Percentiles rank a stretch among this genome's conserved stretches.
These are phyloP conservation scores for Globisporangium parvum DNA, from an alignment of 352 stramenopile species.

Conservation along the genomic window DNA sequence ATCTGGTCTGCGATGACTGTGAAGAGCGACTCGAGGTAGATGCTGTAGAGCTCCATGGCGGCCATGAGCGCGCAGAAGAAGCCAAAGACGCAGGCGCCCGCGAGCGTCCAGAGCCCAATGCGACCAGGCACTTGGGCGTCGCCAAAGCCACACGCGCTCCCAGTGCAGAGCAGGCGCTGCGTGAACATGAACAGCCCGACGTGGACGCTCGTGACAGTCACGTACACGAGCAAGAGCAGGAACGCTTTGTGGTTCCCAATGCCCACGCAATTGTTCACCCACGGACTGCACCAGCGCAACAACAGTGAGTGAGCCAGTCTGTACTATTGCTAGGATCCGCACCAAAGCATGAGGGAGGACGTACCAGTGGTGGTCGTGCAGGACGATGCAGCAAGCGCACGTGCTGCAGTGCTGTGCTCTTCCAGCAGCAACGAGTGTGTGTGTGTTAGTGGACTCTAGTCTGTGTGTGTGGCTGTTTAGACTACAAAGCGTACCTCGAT, in stretches of 20 bases:
- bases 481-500: constrained; percentile 31
- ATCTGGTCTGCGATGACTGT: constrained; percentile 51
- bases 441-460: neutral
- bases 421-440: neutral
- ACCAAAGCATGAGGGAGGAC: constrained; percentile 2
- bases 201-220: constrained; percentile 51
- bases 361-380: constrained; percentile 85
- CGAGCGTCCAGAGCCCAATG: constrained; percentile 60
- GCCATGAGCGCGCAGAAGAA: constrained; percentile 77
- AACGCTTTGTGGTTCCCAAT: constrained; percentile 82
- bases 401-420: constrained; percentile 77
- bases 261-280: constrained; percentile 58
- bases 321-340: neutral
- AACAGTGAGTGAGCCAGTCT: neutral
- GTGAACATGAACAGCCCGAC: constrained; percentile 42
- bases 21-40: constrained; percentile 53
- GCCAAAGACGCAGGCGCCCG: constrained; percentile 60
- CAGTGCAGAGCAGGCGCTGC: constrained; percentile 43
- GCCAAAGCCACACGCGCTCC: constrained; percentile 52
- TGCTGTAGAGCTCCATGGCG: constrained; percentile 74
- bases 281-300: neutral
- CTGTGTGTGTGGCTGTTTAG: too few species aligned
- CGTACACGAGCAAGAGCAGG: constrained; percentile 76
- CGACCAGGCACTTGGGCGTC: constrained; percentile 48
- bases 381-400: constrained; percentile 67